Base-by-base conservation (phyloP, 2,329 filamentous ascomycete species). In the Hansfordia pulvinata region DNA sequence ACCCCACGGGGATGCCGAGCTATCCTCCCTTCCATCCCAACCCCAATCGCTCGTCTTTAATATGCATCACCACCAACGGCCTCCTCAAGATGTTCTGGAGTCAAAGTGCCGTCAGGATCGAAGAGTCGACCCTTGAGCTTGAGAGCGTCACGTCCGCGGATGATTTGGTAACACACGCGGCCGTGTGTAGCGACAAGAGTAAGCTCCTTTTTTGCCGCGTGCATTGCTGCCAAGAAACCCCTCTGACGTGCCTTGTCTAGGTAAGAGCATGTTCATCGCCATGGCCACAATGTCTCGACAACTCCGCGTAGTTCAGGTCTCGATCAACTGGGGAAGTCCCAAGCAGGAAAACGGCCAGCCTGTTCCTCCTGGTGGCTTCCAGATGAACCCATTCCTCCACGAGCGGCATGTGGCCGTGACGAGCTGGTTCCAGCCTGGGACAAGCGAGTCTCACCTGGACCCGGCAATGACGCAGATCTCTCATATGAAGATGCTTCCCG, bases 91-190 rank as follows among this genome's bases (percentile, higher is more conserved):
- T 94, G 41, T 64, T 86, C 25, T 93, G 77, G 55, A 70, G 80
- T 20, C 81, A 86, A 36, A 74, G 70, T 22, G 83, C 75, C 46
- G 68, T 62, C 30, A 71, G 71, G 39, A 76, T 83, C 54, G 69
- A 76, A 33, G 81, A 92, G 43, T 68, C 72, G 0, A 69, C 67
- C 3, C 58, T 76, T n/a, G 79, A 88, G 35, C 53, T 93, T 19
- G 80, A 86, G 44, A 76, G 73, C 34, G 64, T 83, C 30, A 64
- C 72, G 16, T 74, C 74, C 18, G 74, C 77, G 1, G 74, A 84
- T 35, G 77, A 84, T 36, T 50, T 82, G n/a, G 64, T 88, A 26
- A 84, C 82, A 1, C 84, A 92, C 53, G 82, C 82, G 8, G 69
- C 81, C 20, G 60, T 85, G 34, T 69, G 76, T 31, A 71, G 79